Evolutionary conservation across 805 yeast species (phyloP), one percentile per base, ranked within the genome.

Genomic region (Ogataea paraovalis): DNA sequence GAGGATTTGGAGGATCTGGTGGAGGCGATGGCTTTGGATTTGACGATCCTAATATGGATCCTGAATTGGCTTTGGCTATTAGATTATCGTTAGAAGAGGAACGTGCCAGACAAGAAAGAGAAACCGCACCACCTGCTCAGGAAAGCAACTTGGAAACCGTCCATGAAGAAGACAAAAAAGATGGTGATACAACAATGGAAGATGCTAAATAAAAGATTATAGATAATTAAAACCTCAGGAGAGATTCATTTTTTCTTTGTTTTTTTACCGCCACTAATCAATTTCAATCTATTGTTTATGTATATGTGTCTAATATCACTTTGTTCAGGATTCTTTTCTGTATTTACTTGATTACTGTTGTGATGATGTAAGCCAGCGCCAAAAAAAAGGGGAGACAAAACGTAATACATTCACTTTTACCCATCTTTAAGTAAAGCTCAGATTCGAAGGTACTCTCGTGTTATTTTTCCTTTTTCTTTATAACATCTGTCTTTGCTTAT

Each of bases 51-150:
- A 82, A 83, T 55, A 85, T 89, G 82, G 99, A 94, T 60, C 98
- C 98, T 28, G 99, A 94, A 68, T 79, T 94, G 63, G 99, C 98
- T 0, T 75, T 94, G 74, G 99, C 98, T 1, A 78, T 94, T 60
- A 82, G 98, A 64, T 74, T 94, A 67, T 92, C 98, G 0, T 74
- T 94, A 60, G 98, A 94, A 63, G 99, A 94, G 63, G 98, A 92
- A 65, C 87, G 85, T 59, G 84, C 87, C 44, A 82, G 98, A 71
- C 97, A 89, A 63, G 96, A 87, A 55, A 78, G 91, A 62, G 83
- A 81, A 56, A 74, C 79, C 28, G 65, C 65, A 3, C 74, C 70
- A 34, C 36, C 48, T 20, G 52, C 54, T 23, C 56, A 50, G 14
- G 55, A 48, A 7, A 39, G 50, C 38, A 51, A 41, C 37, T 42